phyloP scores from a whole-genome alignment of 352 stramenopile species.

The Halophytophthora polymorphica region DNA sequence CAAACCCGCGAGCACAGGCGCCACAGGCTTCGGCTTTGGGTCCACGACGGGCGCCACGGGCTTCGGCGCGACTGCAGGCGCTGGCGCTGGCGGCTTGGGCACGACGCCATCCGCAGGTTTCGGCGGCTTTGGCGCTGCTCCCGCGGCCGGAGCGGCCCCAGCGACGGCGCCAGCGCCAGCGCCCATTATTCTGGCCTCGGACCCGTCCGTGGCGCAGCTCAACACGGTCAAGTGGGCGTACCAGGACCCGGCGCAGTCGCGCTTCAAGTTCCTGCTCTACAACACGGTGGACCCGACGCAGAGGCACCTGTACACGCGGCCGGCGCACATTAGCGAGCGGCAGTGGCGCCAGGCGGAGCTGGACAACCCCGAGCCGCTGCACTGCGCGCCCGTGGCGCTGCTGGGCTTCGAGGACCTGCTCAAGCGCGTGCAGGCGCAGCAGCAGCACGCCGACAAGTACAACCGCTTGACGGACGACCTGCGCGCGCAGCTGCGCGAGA shows the following conservation, averaged over 20 bases:
- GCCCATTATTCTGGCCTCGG: constrained; percentile 69
- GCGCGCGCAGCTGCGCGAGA: constrained; percentile 67
- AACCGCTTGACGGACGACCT: constrained; percentile 77
- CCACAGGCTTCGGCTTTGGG: constrained; percentile 24
- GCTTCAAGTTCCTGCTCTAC: constrained; percentile 90
- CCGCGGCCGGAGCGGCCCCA: constrained; percentile 16
- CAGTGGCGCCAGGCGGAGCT: constrained; percentile 83
- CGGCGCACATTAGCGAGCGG: constrained; percentile 80
- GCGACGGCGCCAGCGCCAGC: constrained; percentile 41
- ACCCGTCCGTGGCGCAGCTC: constrained; percentile 75
- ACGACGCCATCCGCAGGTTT: constrained; percentile 18
- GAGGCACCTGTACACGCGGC: constrained; percentile 73
- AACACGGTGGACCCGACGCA: constrained; percentile 85
- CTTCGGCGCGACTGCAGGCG: constrained; percentile 30
- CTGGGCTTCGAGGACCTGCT: constrained; percentile 76
- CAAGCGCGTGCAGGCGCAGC: constrained; percentile 82
- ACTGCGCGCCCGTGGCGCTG: constrained; percentile 73
- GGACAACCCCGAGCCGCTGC: constrained; percentile 83
- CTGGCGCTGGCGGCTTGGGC: constrained; percentile 15
- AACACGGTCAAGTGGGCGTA: constrained; percentile 85
- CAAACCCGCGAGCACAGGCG: constrained; percentile 13
- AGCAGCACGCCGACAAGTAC: constrained; percentile 80
- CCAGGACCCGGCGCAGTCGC: constrained; percentile 76
- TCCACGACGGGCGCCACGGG: constrained; percentile 14
- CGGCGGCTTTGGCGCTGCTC: constrained; percentile 33